Base-by-base conservation (phyloP, 2,329 filamentous ascomycete genomes). In the Botrytis squamosa region DNA sequence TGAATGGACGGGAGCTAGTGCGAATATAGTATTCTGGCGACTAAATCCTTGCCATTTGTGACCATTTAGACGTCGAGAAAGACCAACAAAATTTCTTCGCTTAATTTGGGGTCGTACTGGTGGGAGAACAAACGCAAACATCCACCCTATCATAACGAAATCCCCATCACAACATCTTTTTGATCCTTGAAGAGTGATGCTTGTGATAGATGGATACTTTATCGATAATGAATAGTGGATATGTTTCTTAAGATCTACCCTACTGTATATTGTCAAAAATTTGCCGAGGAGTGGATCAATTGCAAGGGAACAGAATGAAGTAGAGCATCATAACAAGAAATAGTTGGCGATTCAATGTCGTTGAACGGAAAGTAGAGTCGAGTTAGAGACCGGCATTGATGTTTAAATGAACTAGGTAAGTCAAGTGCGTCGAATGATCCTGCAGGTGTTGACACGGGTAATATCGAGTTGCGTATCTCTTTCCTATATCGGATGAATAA, bases 21-120 rank as follows among this genome's bases (percentile, higher is more conserved):
- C 42, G 38, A 49, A 74, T 77, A 33, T 42, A 44, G 74, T 73
- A 40, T 10, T 71, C 44, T 71, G 73, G 75, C 74, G 74, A 74
- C 72, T 77, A 77, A 73, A 76, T 75, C 73, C 75, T 70, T 62
- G 76, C 44, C 59, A 16, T 14, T 29, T 49, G 14, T 40, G 71
- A 49, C 74, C 59, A 67, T 55, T 75, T 49, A 73, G 60, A 57
- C 25, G n/a, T 66, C 36, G 20, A n/a, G 38, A 36, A 49, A 20
- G 60, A 18, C 60, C 22, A 66, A 36, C 60, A 42, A 57, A 33
- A 33, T 38, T 66, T 33, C 20, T 29, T 66, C 70, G 60, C 60
- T 66, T 71, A 66, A 42, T 57, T 68, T 57, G 36, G 40, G 66
- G 49, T 57, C n/a, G 29, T 46, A 70, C 59, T 16, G 57, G 57